These are phyloP conservation scores for Serendipita sp. DNA, from an alignment of 768 basidiomycete genomes.

Conservation along the genomic window DNA sequence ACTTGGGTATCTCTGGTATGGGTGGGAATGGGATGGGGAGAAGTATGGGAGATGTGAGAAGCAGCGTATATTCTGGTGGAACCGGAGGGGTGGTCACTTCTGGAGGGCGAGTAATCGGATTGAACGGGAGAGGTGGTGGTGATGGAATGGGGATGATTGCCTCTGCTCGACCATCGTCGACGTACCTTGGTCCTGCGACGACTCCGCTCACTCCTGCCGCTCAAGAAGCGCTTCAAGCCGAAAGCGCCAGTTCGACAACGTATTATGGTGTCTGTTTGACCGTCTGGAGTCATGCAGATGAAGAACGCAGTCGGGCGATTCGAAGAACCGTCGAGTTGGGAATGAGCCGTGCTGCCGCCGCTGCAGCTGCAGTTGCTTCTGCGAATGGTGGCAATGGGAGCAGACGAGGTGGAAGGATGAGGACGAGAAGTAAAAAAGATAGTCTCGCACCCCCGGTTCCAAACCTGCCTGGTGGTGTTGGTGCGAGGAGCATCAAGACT, in stretches of 20 bases:
- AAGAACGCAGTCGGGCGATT: slow-evolving; percentile 69
- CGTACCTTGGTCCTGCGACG: slow-evolving; percentile 55
- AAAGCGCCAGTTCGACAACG: slow-evolving; percentile 35
- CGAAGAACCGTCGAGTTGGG: slow-evolving; percentile 63
- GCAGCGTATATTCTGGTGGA: neutral
- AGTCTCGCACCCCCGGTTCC: neutral
- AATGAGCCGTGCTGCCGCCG: neutral
- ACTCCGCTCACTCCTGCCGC: slow-evolving; percentile 28
- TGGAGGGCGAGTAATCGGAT: neutral
- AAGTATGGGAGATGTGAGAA: neutral
- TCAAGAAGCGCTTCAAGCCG: slow-evolving; percentile 20
- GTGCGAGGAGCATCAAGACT: slow-evolving; percentile 9
- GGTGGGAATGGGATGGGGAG: neutral
- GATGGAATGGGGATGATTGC: slow-evolving; percentile 24
- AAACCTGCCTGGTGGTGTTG: neutral
- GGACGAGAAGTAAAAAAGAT: neutral
- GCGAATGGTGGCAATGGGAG: neutral
- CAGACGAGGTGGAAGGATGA: neutral
- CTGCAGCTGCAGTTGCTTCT: neutral
- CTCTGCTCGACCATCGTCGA: slow-evolving; percentile 53
- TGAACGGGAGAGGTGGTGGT: neutral
- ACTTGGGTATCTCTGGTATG: neutral
- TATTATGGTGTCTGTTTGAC: slow-evolving; percentile 88
- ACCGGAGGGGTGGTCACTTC: neutral
- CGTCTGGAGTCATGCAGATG: slow-evolving; percentile 92